Evolutionary conservation across 208 protist species (phyloP).

Genomic region (Crithidia fasciculata): DNA sequence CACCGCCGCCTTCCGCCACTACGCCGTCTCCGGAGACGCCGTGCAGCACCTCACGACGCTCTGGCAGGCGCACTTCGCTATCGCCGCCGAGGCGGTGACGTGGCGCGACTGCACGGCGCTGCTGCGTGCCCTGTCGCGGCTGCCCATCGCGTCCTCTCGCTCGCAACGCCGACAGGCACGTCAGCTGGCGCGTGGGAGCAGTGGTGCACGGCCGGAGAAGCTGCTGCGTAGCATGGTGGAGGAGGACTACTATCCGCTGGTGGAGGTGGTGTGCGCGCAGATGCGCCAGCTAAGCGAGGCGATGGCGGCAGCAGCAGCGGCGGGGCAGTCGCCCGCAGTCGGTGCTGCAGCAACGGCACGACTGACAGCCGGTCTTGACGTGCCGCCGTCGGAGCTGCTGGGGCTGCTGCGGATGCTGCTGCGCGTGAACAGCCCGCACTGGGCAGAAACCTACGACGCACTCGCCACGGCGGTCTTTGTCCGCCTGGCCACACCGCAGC

Average conservation of each 20-base stretch:
- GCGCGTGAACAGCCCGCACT: slow-evolving; percentile 50
- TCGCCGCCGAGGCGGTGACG: not conserved
- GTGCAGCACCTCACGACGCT: slow-evolving; percentile 58
- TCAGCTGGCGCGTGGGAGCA: not conserved
- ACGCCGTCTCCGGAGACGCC: slow-evolving; percentile 68
- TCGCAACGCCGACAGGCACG: slow-evolving; percentile 25
- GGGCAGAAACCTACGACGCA: slow-evolving; percentile 58
- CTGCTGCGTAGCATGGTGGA: slow-evolving; percentile 28
- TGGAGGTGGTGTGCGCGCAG: slow-evolving; percentile 39
- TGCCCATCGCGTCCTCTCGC: slow-evolving; percentile 8
- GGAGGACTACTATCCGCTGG: slow-evolving; percentile 57
- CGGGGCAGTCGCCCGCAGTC: not conserved
- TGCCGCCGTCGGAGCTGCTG: slow-evolving; percentile 13
- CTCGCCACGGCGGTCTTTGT: slow-evolving; percentile 40
- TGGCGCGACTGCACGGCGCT: slow-evolving; percentile 13
- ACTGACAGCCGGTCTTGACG: not conserved
- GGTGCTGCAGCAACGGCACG: not conserved
- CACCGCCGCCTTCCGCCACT: slow-evolving; percentile 51
- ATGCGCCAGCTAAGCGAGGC: slow-evolving; percentile 20
- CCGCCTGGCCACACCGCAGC: slow-evolving; percentile 18
- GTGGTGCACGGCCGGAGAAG: not conserved
- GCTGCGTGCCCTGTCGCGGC: slow-evolving; percentile 21
- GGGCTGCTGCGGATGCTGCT: slow-evolving; percentile 30
- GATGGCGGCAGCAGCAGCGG: not conserved
- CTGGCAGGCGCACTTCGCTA: slow-evolving; percentile 43